phyloP scores from a whole-genome alignment of 257 asterid genomes.

The Buddleja alternifolia region DNA sequence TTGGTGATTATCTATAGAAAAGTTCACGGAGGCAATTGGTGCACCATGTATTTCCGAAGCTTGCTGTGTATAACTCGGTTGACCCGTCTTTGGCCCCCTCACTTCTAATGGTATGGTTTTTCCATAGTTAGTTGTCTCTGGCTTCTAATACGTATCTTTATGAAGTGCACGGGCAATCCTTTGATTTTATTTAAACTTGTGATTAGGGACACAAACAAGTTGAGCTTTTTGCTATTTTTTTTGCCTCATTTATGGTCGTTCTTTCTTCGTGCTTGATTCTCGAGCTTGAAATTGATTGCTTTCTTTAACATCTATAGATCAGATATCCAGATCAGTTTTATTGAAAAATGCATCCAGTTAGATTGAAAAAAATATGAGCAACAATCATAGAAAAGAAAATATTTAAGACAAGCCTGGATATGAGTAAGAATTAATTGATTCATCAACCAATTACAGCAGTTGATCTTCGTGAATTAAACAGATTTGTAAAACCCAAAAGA shows the following conservation, averaged over 20 bases:
- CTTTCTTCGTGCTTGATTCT: no score
- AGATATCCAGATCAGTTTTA: background rate
- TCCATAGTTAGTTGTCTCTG: conserved; percentile 19
- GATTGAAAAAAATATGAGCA: background rate
- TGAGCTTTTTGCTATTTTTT: no score
- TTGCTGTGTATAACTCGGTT: conserved; percentile 98
- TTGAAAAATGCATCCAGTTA: no score
- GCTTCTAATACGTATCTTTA: conserved; percentile 12
- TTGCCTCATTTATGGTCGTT: no score
- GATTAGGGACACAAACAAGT: no score
- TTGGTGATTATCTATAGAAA: conserved; percentile 61
- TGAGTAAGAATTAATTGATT: background rate
- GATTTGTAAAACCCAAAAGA: background rate
- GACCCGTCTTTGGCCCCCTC: conserved; percentile 99
- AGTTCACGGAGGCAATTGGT: conserved; percentile 94
- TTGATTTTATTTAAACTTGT: background rate
- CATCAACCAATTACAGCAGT: background rate
- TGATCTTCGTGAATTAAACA: background rate
- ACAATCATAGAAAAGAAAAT: background rate
- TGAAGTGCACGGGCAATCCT: conserved; percentile 6
- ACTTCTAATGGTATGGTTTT: conserved; percentile 82
- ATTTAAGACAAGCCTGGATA: background rate
- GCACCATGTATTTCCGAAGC: conserved; percentile 95
- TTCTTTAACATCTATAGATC: background rate
- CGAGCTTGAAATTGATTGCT: background rate